These are phyloP conservation scores for Leptosphaerulina australis DNA, from an alignment of 2,329 filamentous ascomycete species.

Conservation along the genomic window DNA sequence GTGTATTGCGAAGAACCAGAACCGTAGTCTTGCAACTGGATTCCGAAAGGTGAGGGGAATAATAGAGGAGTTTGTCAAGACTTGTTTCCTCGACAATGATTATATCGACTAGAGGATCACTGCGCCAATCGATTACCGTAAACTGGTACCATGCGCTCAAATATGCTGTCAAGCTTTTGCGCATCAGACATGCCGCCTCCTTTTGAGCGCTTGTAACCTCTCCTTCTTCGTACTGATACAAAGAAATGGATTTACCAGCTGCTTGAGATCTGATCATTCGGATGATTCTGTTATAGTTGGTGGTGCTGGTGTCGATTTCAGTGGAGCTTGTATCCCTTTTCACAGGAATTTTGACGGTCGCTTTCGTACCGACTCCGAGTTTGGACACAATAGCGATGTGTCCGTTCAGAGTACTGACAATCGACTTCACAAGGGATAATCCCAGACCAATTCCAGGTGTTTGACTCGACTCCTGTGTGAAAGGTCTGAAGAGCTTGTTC, in stretches of 20 bases:
- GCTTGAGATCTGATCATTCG: background rate
- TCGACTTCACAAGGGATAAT: conserved; percentile 27
- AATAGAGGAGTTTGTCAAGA: background rate
- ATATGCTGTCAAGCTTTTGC: conserved; percentile 15
- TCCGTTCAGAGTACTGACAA: conserved; percentile 24
- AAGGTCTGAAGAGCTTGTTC: conserved; percentile 27
- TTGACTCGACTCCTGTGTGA: conserved; percentile 31
- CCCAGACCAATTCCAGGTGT: conserved; percentile 29
- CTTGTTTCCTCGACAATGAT: conserved; percentile 7
- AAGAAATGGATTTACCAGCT: background rate
- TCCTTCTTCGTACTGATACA: background rate
- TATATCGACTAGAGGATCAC: background rate
- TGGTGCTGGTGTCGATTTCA: no score
- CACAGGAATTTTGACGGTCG: conserved; percentile 9
- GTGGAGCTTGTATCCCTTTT: background rate
- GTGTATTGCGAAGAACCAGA: conserved; percentile 3
- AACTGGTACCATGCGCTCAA: conserved; percentile 28
- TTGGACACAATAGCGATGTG: conserved; percentile 23
- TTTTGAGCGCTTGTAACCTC: background rate
- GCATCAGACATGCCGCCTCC: conserved; percentile 12
- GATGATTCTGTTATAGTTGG: background rate
- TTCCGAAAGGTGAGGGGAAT: background rate
- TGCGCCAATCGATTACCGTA: conserved; percentile 3
- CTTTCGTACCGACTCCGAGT: conserved; percentile 9
- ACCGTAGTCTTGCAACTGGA: conserved; percentile 3